Evolutionary conservation across 345 rosid genomes (phyloP).

Genomic region (Conringia planisiliqua): DNA sequence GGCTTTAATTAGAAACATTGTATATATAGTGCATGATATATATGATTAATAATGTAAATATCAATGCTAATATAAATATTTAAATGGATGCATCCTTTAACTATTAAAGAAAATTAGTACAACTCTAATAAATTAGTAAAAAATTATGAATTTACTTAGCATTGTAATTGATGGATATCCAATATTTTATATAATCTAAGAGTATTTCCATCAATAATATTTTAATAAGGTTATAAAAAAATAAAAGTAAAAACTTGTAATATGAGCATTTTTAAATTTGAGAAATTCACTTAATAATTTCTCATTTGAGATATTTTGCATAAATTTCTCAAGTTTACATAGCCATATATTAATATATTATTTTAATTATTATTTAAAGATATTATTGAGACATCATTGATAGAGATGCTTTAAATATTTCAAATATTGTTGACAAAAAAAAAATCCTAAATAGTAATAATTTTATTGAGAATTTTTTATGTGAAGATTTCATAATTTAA

Average conservation of each 20-base stretch:
- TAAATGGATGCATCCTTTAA: not conserved
- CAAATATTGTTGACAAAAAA: too few relatives aligned
- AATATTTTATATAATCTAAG: not conserved
- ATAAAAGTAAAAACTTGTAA: not conserved
- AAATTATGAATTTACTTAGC: not conserved
- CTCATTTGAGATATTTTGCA: not conserved
- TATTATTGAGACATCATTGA: not conserved
- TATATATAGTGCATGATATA: not conserved
- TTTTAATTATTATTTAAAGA: not conserved
- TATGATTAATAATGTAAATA: not conserved
- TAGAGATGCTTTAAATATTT: not conserved
- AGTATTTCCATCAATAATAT: not conserved
- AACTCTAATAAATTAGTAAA: not conserved
- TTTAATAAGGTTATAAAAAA: not conserved
- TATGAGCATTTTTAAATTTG: not conserved
- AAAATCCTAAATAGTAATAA: not conserved
- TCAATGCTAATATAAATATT: not conserved
- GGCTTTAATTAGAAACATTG: slow-evolving; percentile 17
- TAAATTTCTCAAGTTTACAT: not conserved
- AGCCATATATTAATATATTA: too few relatives aligned
- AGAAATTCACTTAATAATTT: not conserved
- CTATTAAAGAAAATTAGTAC: not conserved
- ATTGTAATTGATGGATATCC: not conserved
- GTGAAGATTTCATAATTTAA: not conserved
- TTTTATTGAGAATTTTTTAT: not conserved